Base-by-base conservation (phyloP, 306 rosid species). In the Prunus kanzakura region DNA sequence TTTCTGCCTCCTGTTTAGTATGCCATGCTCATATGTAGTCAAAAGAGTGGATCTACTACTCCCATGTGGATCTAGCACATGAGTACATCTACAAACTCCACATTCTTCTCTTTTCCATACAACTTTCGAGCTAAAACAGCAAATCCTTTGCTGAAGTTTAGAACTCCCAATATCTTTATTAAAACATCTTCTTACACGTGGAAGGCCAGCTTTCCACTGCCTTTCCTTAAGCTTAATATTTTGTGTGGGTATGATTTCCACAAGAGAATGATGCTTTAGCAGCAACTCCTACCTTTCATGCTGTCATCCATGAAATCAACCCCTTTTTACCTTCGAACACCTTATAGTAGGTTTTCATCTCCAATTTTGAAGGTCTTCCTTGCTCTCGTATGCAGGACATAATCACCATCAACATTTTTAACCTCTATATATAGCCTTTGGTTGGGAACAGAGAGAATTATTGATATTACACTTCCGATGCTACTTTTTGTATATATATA, bases 321-420 rank as follows among this genome's bases (percentile, higher is more conserved):
- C 67, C 60, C 41, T 8, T 72, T 14, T 55, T 13, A 19, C 57
- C 20, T n/a, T 38, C 25, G 0, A 12, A 20, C 51, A 71, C 13
- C 66, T 22, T 22, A 22, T 22, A 38, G 50, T 41, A 15, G 46
- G 69, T 35, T 4, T 72, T 20, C 47, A 11, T 38, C 18, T 57
- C 19, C 43, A n/a, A 22, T 58, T 30, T 57, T 72, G 56, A 57
- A 32, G 52, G 6, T 41, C 56, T 73, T 58, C 67, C 66, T 72
- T 41, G 23, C 29, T 38, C 51, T 35, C 54, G 10, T n/a, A 56
- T 2, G 13, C 9, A 11, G 3, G 32, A 43, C 75, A 11, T 51
- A 11, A 19, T 50, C 11, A 11, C 27, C 45, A 29, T 29, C 12
- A 29, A 29, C 47, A 27, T 13, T 12, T 71, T 52, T n/a, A 30